These are phyloP conservation scores for Suillus sp. DNA, from an alignment of 768 basidiomycete species.

Conservation along the genomic window DNA sequence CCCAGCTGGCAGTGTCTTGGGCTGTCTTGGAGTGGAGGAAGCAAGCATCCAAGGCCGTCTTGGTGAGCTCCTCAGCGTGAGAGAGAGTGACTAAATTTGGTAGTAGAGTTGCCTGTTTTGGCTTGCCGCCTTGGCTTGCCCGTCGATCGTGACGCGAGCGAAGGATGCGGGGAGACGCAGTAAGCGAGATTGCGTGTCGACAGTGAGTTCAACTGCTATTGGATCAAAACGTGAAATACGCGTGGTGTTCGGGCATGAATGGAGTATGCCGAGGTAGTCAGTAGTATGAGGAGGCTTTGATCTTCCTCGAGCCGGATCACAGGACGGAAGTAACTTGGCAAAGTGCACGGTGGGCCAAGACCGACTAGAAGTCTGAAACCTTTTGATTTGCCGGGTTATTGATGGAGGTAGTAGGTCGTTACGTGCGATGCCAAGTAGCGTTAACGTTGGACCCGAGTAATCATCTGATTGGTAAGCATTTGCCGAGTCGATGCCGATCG, in stretches of 20 bases:
- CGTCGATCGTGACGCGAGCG: not conserved
- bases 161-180: not conserved
- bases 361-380: not conserved
- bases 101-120: not conserved
- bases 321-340: not conserved
- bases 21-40: not conserved
- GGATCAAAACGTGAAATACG: no score
- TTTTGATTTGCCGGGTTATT: not conserved
- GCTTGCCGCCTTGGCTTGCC: not conserved
- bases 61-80: not conserved
- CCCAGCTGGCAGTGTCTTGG: not conserved
- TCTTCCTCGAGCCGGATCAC: not conserved
- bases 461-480: not conserved
- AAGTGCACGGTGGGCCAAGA: no score
- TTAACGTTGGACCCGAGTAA: no score
- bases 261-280: no score
- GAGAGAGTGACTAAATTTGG: not conserved
- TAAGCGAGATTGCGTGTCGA: not conserved
- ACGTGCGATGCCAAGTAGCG: no score
- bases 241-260: not conserved
- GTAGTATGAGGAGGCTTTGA: no score
- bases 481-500: constrained; percentile 12
- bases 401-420: not conserved
- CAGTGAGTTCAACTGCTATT: no score
- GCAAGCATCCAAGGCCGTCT: not conserved